Conservation (phyloP, 306 rosid species). For the Inga oerstediana region DNA sequence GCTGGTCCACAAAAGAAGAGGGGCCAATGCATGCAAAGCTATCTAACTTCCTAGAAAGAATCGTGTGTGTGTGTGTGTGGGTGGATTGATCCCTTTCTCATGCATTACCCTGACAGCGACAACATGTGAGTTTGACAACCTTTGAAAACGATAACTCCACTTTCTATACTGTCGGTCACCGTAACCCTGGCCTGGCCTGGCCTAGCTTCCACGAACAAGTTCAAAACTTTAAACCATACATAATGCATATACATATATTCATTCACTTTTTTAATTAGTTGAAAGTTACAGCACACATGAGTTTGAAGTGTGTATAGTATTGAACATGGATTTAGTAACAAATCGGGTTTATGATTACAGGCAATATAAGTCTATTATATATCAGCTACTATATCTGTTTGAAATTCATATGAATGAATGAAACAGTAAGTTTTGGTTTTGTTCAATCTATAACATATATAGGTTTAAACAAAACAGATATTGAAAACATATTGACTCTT, state of each 20-base stretch:
- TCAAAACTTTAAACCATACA: too few relatives aligned
- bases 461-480: too few relatives aligned
- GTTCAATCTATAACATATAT: too few relatives aligned
- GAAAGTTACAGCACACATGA: background rate
- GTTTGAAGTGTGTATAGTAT: background rate
- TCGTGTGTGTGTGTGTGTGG: background rate
- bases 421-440: background rate
- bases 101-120: conserved; percentile 4
- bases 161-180: conserved; percentile 28
- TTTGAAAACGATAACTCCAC: conserved; percentile 15
- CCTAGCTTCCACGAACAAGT: background rate
- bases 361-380: too few relatives aligned
- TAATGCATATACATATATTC: too few relatives aligned
- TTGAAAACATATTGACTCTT: too few relatives aligned
- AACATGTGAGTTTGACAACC: background rate
- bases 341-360: too few relatives aligned
- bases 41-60: background rate
- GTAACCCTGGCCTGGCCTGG: conserved; percentile 16
- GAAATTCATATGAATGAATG: too few relatives aligned
- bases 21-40: background rate
- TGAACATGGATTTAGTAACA: background rate
- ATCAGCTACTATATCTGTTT: too few relatives aligned
- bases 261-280: too few relatives aligned
- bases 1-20: background rate
- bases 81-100: conserved; percentile 13